Evolutionary conservation across 352 stramenopile species (phyloP).

Genomic region (Globisporangium irregulare): DNA sequence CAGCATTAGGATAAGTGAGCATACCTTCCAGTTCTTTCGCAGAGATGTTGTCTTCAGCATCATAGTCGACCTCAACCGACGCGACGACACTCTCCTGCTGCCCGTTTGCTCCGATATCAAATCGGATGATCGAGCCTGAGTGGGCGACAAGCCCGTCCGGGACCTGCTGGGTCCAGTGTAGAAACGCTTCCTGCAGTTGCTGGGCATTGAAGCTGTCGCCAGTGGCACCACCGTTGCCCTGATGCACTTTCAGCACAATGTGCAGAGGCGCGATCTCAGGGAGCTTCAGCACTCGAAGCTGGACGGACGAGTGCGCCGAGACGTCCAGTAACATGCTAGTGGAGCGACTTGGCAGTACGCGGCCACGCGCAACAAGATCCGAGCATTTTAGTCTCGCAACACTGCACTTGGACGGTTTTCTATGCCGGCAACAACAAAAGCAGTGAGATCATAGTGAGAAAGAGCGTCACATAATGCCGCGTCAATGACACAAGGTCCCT

Average conservation of each 20-base stretch:
- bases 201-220: slow-evolving; percentile 1
- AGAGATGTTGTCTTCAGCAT: slow-evolving; percentile 36
- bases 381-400: slow-evolving; percentile 46
- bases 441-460: not conserved
- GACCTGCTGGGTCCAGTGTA: slow-evolving; percentile 24
- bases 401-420: slow-evolving; percentile 21
- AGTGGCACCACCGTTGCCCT: slow-evolving; percentile 4
- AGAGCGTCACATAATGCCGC: not conserved
- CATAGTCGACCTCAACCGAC: slow-evolving; percentile 39
- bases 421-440: not conserved
- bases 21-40: slow-evolving; percentile 51
- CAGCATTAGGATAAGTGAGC: not conserved
- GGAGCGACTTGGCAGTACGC: slow-evolving; percentile 35
- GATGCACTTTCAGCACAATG: slow-evolving; percentile 27
- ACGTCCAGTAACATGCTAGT: slow-evolving; percentile 21
- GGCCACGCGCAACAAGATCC: slow-evolving; percentile 27
- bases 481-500: not conserved
- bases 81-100: slow-evolving; percentile 19
- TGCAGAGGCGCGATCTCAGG: slow-evolving; percentile 34
- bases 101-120: slow-evolving; percentile 16
- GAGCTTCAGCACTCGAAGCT: slow-evolving; percentile 53
- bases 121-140: slow-evolving; percentile 31
- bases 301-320: slow-evolving; percentile 20
- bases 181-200: slow-evolving; percentile 31
- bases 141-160: slow-evolving; percentile 23